Evolutionary conservation across 495 filamentous ascomycete species (phyloP).

Genomic region (Aspergillus mulundensis): DNA sequence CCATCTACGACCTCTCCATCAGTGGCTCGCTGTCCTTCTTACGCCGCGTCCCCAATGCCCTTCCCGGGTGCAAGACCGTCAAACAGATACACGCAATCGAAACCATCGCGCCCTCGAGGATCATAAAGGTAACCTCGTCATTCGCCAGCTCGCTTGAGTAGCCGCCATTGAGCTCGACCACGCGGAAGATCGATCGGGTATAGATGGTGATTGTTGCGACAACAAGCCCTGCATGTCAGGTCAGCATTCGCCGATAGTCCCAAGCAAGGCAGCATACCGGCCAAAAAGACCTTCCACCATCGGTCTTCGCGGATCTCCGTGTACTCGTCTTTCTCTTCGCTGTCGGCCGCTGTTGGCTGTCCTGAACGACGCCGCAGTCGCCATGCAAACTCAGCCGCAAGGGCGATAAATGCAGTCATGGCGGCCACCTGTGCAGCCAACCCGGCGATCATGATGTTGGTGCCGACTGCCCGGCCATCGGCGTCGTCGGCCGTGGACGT

Average conservation of each 20-base stretch:
- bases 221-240: constrained; percentile 1
- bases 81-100: constrained; percentile 51
- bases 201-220: constrained; percentile 57
- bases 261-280: constrained; percentile 3
- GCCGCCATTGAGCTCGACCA: constrained; percentile 58
- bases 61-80: constrained; percentile 57
- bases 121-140: constrained; percentile 60
- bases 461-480: constrained; percentile 22
- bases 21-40: background rate
- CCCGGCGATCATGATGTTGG: constrained; percentile 43
- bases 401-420: constrained; percentile 47
- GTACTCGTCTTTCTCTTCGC: background rate
- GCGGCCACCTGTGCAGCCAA: constrained; percentile 44
- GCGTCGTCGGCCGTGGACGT: constrained; percentile 39
- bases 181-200: constrained; percentile 58
- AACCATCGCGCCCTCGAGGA: constrained; percentile 70
- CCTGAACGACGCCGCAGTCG: constrained; percentile 26
- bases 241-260: no score
- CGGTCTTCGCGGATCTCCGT: background rate
- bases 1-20: background rate
- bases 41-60: background rate
- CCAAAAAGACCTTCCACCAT: constrained; percentile 17
- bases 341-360: background rate
- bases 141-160: constrained; percentile 54
- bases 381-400: constrained; percentile 48